These are phyloP conservation scores for Nidularia sp. DNA, from an alignment of 768 basidiomycete species.

Conservation along the genomic window DNA sequence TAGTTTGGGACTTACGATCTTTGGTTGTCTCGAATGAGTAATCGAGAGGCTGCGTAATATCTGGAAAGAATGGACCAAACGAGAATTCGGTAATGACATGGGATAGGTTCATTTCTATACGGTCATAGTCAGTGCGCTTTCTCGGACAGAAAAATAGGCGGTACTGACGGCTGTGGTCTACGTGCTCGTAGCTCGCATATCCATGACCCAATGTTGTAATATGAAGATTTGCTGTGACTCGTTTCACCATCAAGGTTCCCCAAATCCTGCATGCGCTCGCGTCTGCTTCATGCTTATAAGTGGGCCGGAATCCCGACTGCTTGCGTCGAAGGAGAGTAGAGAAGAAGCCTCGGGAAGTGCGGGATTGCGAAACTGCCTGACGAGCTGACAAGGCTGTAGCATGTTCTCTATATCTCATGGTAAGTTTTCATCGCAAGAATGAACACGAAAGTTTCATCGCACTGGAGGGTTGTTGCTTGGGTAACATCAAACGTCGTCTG, in stretches of 20 bases:
- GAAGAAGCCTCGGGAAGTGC: conserved; percentile 72
- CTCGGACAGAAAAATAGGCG: neutral
- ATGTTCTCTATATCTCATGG: conserved; percentile 43
- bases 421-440: no score
- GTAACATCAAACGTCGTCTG: conserved; percentile 79
- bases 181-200: conserved; percentile 82
- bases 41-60: conserved; percentile 92
- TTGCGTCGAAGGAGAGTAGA: conserved; percentile 45
- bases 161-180: conserved; percentile 76
- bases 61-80: conserved; percentile 94
- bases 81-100: conserved; percentile 97
- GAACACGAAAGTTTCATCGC: neutral
- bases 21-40: conserved; percentile 76
- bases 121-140: neutral
- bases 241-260: conserved; percentile 80
- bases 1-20: conserved; percentile 46
- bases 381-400: conserved; percentile 61
- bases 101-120: conserved; percentile 88
- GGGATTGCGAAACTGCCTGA: conserved; percentile 69
- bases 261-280: conserved; percentile 83
- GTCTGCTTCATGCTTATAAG: conserved; percentile 64
- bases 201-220: conserved; percentile 95
- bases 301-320: conserved; percentile 56
- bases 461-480: conserved; percentile 74
- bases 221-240: conserved; percentile 92